Evolutionary conservation across 305 asterid genomes (phyloP), one percentile per base, ranked within the genome.

Genomic region (Fraxinus velutina): DNA sequence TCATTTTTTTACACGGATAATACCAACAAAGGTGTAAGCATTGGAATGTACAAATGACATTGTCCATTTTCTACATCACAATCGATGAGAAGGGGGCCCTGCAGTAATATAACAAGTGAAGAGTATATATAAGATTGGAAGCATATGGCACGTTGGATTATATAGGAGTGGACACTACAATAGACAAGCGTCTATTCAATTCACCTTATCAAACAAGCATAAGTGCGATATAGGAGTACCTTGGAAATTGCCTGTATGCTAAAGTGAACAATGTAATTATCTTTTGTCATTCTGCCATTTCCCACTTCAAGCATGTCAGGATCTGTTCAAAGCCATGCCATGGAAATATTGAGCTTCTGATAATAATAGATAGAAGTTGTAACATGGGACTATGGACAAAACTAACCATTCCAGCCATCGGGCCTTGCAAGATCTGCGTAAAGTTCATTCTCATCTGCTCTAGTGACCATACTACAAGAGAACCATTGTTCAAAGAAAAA

Each of bases 391-490:
- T 21, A n/a, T 17, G 36, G 57, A 21, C 75, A 64, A 71, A 34
- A 86, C 93, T 77, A 82, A 94, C 97, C 98, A 32, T 94, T 94
- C 98, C 98, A 92, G 82, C 97, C 97, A 78, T 97, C 98, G 1
- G 97, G 97, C 82, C 94, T 89, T 3, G 98, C 97, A 68, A 73
- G 78, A 0, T 87, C 93, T 6, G 98, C 97, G 76, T 91, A 93
- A 42, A 95, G 94, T 88, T 92, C 98, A 57, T 93, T 92, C 88
- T 91, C 87, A 70, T 95, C 97, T 36, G 98, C 98, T 90, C 98
- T 88, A 5, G 97, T 89, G 9, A 93, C 60, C 98, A 93, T 95
- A 85, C 97, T 93, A 93, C 77, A 34, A 8, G 50, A 81, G 84
- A 83, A 79, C 57, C 60, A 64, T 32, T 60, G 44, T 2, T 79